Evolutionary conservation across 208 protist genomes (phyloP).

Genomic region (Leptomonas pyrrhocoris): DNA sequence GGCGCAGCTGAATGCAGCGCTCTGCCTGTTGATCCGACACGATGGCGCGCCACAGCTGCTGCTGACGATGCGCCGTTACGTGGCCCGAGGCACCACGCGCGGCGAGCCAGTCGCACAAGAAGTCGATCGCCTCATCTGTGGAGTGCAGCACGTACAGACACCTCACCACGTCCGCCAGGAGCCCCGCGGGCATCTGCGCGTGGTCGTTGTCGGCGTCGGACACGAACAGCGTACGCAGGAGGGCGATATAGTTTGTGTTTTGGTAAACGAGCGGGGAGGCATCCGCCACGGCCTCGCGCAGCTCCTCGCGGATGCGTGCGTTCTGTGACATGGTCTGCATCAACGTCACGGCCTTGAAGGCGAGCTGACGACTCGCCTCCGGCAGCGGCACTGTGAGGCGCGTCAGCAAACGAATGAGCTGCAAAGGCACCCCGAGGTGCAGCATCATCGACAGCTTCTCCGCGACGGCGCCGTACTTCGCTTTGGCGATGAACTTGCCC

Average conservation of each 20-base stretch:
- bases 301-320: slow-evolving; percentile 10
- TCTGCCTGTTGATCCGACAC: slow-evolving; percentile 43
- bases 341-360: slow-evolving; percentile 25
- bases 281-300: slow-evolving; percentile 22
- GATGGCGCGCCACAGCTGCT: slow-evolving; percentile 28
- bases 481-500: slow-evolving; percentile 29
- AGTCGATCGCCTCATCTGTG: slow-evolving; percentile 22
- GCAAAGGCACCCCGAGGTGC: slow-evolving; percentile 32
- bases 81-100: slow-evolving; percentile 10
- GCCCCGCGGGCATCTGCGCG: slow-evolving; percentile 14
- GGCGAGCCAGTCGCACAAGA: slow-evolving; percentile 42
- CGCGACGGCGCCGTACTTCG: slow-evolving; percentile 19
- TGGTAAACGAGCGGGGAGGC: slow-evolving; percentile 39
- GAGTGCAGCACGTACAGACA: slow-evolving; percentile 32
- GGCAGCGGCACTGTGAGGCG: slow-evolving; percentile 36
- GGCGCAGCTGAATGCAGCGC: slow-evolving; percentile 44
- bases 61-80: slow-evolving; percentile 25
- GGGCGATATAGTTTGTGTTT: slow-evolving; percentile 35
- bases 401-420: slow-evolving; percentile 40
- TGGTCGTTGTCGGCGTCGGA: slow-evolving; percentile 8
- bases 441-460: slow-evolving; percentile 61
- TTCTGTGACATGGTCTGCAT: slow-evolving; percentile 36
- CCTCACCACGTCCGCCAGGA: slow-evolving; percentile 36
- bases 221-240: slow-evolving; percentile 43
- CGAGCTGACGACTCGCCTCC: slow-evolving; percentile 23